Conservation (phyloP, 129 eudicot species). For the Sambucus nigra region DNA sequence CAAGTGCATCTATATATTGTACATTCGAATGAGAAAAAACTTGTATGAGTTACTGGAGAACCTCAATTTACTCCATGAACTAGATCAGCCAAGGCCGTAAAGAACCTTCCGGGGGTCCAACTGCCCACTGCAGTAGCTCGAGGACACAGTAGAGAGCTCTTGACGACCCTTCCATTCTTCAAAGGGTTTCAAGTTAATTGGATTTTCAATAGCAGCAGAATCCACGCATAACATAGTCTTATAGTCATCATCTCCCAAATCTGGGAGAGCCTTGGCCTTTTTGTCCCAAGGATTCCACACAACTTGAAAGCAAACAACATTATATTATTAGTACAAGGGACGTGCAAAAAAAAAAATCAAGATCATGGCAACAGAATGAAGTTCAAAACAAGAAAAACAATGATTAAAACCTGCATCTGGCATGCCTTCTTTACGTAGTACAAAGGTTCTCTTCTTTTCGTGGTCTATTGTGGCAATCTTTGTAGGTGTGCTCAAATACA, state of each 20-base stretch:
- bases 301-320: slow-evolving; percentile 29
- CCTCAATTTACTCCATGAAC: slow-evolving; percentile 11
- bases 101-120: slow-evolving; percentile 78
- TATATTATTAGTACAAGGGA: background rate
- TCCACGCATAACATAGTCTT: slow-evolving; percentile 81
- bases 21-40: slow-evolving; percentile 23
- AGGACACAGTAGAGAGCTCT: slow-evolving; percentile 75
- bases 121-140: slow-evolving; percentile 94
- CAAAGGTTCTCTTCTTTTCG: slow-evolving; percentile 85
- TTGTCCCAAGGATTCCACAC: slow-evolving; percentile 99
- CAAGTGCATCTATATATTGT: slow-evolving; percentile 1
- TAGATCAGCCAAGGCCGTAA: slow-evolving; percentile 34
- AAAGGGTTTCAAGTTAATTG: slow-evolving; percentile 57
- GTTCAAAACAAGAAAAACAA: slow-evolving; percentile 7
- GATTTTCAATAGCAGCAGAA: slow-evolving; percentile 82
- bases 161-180: slow-evolving; percentile 97
- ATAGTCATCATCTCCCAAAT: slow-evolving; percentile 81
- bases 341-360: no score
- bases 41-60: slow-evolving; percentile 10
- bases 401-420: slow-evolving; percentile 69
- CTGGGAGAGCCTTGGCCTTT: slow-evolving; percentile 74
- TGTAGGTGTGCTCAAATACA: slow-evolving; percentile 82
- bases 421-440: slow-evolving; percentile 86
- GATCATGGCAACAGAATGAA: slow-evolving; percentile 1
- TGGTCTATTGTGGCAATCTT: slow-evolving; percentile 93